A percentile compares a stretch with the other conserved stretches of the same genome.
These are phyloP conservation scores for Alternaria infectoria DNA, from an alignment of 2,329 filamentous ascomycete species.

Conservation along the genomic window DNA sequence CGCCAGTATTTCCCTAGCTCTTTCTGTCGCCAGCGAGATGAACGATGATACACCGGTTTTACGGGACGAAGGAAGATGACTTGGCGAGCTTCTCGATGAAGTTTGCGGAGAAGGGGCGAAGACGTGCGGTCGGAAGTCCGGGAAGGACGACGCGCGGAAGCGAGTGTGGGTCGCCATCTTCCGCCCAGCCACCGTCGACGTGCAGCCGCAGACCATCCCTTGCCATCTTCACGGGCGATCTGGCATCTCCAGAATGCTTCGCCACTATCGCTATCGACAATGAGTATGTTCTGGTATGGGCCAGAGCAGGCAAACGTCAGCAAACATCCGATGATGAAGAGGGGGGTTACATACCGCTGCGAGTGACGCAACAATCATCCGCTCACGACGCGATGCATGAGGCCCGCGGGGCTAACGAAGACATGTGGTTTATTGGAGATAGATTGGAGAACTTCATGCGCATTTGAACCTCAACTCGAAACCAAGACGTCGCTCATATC, in stretches of 20 bases:
- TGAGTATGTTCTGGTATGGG: neutral
- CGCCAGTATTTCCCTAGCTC: neutral
- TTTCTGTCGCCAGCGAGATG: neutral
- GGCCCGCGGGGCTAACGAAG: neutral
- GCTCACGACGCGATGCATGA: neutral
- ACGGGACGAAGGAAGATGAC: neutral
- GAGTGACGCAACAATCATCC: neutral
- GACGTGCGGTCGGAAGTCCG: neutral
- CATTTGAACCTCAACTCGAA: neutral
- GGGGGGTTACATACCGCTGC: neutral
- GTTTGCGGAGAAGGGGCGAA: neutral
- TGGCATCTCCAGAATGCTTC: neutral
- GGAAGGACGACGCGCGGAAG: slow-evolving; percentile 1
- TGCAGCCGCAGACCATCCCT: neutral
- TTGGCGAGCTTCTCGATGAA: neutral
- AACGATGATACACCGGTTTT: neutral
- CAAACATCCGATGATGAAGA: neutral
- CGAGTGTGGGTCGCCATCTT: neutral
- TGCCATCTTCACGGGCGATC: neutral
- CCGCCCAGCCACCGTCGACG: neutral
- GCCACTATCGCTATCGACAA: rapidly evolving
- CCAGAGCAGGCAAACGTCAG: neutral
- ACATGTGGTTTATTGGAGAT: neutral
- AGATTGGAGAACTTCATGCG: neutral
- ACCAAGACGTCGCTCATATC: neutral